Evolutionary conservation across 768 basidiomycete genomes (phyloP).

Genomic region (Sistotremastrum niveocremeum): DNA sequence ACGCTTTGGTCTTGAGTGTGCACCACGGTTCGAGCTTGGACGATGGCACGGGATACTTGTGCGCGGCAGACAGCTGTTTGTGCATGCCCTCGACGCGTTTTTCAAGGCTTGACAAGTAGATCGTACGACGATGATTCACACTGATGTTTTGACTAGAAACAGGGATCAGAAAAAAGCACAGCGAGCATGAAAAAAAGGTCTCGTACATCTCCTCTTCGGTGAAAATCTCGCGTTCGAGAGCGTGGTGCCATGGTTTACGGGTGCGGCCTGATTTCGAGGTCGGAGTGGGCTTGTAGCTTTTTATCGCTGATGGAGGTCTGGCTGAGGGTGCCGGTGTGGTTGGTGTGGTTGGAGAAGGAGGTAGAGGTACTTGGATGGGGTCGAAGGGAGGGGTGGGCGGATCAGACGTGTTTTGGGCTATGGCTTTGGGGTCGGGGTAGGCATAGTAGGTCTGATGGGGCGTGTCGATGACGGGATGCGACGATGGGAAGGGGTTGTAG

Average conservation of each 20-base stretch:
- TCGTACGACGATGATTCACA: constrained; percentile 52
- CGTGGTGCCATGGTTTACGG: constrained; percentile 66
- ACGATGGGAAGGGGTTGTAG: too few species aligned
- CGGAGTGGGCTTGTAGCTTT: constrained; percentile 17
- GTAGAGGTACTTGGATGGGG: too few species aligned
- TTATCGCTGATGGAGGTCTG: not conserved
- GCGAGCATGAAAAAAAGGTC: not conserved
- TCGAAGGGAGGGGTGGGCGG: too few species aligned
- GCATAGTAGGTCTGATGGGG: too few species aligned
- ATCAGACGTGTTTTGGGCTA: too few species aligned
- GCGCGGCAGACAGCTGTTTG: constrained; percentile 36
- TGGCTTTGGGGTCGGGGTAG: too few species aligned
- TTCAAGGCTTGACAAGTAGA: constrained; percentile 62
- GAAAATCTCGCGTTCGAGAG: constrained; percentile 61
- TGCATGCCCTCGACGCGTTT: constrained; percentile 60
- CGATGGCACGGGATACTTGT: constrained; percentile 42
- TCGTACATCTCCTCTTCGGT: constrained; percentile 51
- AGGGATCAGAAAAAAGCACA: not conserved
- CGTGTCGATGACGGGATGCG: too few species aligned
- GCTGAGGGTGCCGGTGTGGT: too few species aligned
- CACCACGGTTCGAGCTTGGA: constrained; percentile 47
- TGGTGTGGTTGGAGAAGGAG: too few species aligned
- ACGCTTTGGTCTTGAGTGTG: constrained; percentile 64
- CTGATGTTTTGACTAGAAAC: constrained; percentile 43
- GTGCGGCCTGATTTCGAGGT: too few species aligned